Conservation (phyloP, 768 basidiomycete genomes). For the Tephrocybe sp. region DNA sequence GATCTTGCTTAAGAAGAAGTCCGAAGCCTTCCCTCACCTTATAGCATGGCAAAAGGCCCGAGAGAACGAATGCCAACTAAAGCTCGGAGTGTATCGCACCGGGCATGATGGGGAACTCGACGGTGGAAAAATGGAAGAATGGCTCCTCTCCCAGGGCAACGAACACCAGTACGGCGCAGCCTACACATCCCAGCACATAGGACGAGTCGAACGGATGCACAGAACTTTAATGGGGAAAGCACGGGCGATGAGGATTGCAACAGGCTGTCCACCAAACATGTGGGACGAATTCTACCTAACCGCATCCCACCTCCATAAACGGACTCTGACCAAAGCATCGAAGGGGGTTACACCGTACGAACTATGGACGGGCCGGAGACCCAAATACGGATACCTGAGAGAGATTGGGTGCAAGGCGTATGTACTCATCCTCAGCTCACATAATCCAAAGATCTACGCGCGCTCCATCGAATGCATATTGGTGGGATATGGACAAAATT, state of each 20-base stretch:
- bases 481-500: constrained; percentile 31
- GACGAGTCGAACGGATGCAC: constrained; percentile 31
- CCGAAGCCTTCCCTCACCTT: background rate
- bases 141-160: constrained; percentile 12
- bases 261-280: constrained; percentile 18
- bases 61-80: background rate
- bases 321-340: constrained; percentile 1
- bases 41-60: constrained; percentile 1
- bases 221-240: constrained; percentile 25
- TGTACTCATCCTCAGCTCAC: constrained; percentile 30
- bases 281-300: constrained; percentile 29
- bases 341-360: constrained; percentile 20
- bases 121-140: constrained; percentile 9
- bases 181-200: constrained; percentile 32
- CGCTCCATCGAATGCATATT: constrained; percentile 32
- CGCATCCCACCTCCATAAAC: constrained; percentile 12
- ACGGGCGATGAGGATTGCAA: constrained; percentile 22
- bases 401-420: constrained; percentile 34
- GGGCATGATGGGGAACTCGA: constrained; percentile 25
- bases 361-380: constrained; percentile 15
- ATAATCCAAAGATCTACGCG: constrained; percentile 25
- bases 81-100: background rate
- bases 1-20: background rate
- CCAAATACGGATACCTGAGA: constrained; percentile 27
- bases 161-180: constrained; percentile 20